Evolutionary conservation across 257 asterid species (phyloP), one percentile per base, ranked within the genome.

Genomic region (Rhazya stricta): DNA sequence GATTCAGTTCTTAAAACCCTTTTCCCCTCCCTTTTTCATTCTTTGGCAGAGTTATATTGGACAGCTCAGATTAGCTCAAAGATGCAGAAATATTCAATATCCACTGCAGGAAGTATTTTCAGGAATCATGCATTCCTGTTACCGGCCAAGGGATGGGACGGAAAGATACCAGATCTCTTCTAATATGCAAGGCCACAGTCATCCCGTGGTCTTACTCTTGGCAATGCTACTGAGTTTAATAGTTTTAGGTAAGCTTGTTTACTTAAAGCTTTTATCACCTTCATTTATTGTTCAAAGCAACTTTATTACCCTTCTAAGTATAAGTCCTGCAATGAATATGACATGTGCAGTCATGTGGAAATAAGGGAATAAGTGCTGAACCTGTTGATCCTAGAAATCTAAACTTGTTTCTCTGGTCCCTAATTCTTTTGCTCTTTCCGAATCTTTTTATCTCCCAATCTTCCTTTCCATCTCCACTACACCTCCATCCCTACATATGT

Each of bases 121-220:
- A 10, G 41, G 60, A 46, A 45, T 69, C 58, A 18, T 2, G 27
- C 15, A 50, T 69, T 69, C 58, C 56, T 27, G 74, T 46, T 2
- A 16, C 74, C 46, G 74, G 60, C 39, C 16, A 0, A 46, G 74
- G 37, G 3, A 15, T 42, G 39, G 60, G 60, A 45, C 46, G 60
- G 74, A 69, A 69, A 69, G 60, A 16, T 50, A 27, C 74, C 74
- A 2, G 42, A 46, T 39, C 19, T 69, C 60, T 42, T 50, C 74
- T 37, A 30, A 30, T 46, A 46, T 13, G 16, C 56, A 5, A 45
- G 74, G 21, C 4, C 43, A 13, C n/a, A 43, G 42, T 34, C 27
- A 46, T 45, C 39, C 60, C 19, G 27, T 46, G 25, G 74, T 19
- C 16, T n/a, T 69, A 45, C 7, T 69, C 41, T 18, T 18, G 3